Conservation (phyloP, 768 basidiomycete genomes). For the Pleurotus tuoliensis region DNA sequence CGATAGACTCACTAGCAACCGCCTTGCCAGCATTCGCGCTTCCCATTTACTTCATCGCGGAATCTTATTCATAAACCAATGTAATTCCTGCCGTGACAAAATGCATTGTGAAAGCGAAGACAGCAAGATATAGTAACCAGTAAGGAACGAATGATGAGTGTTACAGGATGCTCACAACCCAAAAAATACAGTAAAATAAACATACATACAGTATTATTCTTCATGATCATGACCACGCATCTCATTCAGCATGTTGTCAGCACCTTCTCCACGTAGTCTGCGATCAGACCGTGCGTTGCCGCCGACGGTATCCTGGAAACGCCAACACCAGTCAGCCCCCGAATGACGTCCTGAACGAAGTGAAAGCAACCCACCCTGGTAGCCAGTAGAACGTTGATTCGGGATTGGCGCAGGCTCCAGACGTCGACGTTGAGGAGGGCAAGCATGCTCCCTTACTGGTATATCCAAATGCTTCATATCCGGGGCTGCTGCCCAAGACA, state of each 20-base stretch:
- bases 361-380: conserved; percentile 23
- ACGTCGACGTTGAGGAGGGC: conserved; percentile 1
- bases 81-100: no score
- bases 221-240: not conserved
- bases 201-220: not conserved
- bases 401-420: conserved; percentile 23
- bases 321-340: not conserved
- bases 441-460: conserved; percentile 28
- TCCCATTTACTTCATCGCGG: no score
- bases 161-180: conserved; percentile 2
- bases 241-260: conserved; percentile 20
- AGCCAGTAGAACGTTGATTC: conserved; percentile 41
- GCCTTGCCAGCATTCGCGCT: no score
- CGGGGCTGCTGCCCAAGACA: conserved; percentile 35
- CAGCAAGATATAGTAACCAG: not conserved
- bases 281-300: conserved; percentile 36
- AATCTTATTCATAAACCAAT: no score
- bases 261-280: conserved; percentile 34
- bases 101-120: not conserved
- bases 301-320: conserved; percentile 32
- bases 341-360: not conserved
- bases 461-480: conserved; percentile 47
- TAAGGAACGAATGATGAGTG: conserved; percentile 3
- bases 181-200: conserved; percentile 6
- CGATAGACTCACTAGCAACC: not conserved